Conservation (phyloP, 352 stramenopile species). For the Pythium volutum region DNA sequence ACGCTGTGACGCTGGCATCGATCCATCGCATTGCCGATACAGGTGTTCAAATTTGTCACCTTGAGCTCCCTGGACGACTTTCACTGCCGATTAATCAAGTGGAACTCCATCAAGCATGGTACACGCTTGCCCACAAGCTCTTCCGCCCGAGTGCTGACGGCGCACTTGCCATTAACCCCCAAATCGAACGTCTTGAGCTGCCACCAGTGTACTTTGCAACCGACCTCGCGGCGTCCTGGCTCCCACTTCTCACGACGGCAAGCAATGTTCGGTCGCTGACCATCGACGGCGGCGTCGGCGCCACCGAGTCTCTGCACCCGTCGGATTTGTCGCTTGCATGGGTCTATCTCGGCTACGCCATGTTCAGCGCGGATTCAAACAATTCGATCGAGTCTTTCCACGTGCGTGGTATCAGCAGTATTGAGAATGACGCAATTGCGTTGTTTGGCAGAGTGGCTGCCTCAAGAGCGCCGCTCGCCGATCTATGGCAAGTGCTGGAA, state of each 20-base stretch:
- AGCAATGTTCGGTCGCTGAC: not conserved
- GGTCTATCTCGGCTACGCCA: not conserved
- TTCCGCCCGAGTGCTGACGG: not conserved
- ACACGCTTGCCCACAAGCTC: not conserved
- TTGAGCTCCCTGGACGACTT: not conserved
- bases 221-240: not conserved
- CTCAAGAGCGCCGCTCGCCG: not conserved
- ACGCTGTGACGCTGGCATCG: not conserved
- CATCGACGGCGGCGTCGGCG: not conserved
- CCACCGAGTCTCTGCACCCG: too few relatives aligned
- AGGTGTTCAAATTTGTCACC: not conserved
- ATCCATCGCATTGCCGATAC: not conserved
- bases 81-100: not conserved
- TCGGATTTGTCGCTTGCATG: not conserved
- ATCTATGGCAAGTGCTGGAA: not conserved
- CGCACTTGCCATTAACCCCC: not conserved
- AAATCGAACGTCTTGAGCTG: conserved; percentile 11
- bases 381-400: not conserved
- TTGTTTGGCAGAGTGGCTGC: not conserved
- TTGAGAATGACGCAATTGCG: not conserved
- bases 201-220: conserved; percentile 2
- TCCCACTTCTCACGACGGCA: not conserved
- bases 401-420: not conserved
- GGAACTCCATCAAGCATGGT: not conserved
- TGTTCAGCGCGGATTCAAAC: not conserved